Percentiles rank a stretch among this genome's conserved stretches.
Evolutionary conservation across 2,329 filamentous ascomycete species (phyloP).

Genomic region (Coniochaeta ligniaria): DNA sequence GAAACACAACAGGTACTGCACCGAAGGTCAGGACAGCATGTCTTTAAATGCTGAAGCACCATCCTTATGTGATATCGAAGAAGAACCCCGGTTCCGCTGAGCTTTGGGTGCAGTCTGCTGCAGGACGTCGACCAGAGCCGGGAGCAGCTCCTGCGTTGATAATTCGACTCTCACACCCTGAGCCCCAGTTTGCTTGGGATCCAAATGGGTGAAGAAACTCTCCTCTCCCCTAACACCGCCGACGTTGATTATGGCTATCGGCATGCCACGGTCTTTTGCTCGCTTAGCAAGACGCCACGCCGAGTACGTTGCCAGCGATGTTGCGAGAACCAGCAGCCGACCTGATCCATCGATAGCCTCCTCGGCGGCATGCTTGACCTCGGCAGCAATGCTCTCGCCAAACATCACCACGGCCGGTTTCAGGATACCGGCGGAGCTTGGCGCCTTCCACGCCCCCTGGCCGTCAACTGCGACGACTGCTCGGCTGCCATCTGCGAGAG

Average conservation of each 20-base stretch:
- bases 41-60: constrained; percentile 44
- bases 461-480: constrained; percentile 61
- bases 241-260: constrained; percentile 81
- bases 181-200: constrained; percentile 41
- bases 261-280: constrained; percentile 75
- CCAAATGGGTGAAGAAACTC: constrained; percentile 54
- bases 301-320: constrained; percentile 88
- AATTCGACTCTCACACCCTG: constrained; percentile 50
- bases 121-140: constrained; percentile 46
- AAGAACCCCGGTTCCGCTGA: neutral
- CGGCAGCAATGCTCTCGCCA: constrained; percentile 71
- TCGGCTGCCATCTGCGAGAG: constrained; percentile 41
- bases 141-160: constrained; percentile 50
- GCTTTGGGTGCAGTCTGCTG: constrained; percentile 19
- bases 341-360: constrained; percentile 69
- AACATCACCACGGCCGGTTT: constrained; percentile 97
- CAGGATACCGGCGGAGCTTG: constrained; percentile 67
- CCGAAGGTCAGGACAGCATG: constrained; percentile 42
- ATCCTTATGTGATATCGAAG: constrained; percentile 12
- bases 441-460: constrained; percentile 70
- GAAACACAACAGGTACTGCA: constrained; percentile 2
- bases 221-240: constrained; percentile 78
- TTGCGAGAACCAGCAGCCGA: constrained; percentile 73
- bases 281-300: constrained; percentile 85
- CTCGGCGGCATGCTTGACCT: constrained; percentile 71